A percentile compares a stretch with the other conserved stretches of the same genome.
phyloP scores from a whole-genome alignment of 129 eudicot species.

The Heracleum sosnowskyi region DNA sequence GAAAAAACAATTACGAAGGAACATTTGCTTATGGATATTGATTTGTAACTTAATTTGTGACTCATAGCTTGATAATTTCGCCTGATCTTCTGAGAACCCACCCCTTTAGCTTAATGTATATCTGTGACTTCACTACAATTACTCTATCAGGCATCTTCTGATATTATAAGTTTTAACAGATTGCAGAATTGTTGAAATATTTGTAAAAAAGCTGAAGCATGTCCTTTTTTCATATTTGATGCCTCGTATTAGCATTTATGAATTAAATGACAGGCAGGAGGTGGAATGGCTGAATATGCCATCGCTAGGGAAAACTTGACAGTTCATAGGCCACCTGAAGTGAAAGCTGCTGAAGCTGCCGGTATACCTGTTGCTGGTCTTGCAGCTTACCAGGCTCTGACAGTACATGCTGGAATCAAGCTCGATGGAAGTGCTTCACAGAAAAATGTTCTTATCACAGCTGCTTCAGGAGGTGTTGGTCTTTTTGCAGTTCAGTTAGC shows the following conservation, averaged over 20 bases:
- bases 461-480: constrained; percentile 3
- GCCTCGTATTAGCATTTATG: neutral
- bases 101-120: neutral
- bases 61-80: neutral
- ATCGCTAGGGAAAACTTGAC: neutral
- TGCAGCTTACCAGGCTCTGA: constrained; percentile 3
- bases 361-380: constrained; percentile 3
- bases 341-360: neutral
- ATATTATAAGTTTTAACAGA: neutral
- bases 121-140: neutral
- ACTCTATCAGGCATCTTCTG: neutral
- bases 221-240: neutral
- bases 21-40: neutral
- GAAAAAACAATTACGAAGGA: neutral
- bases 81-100: neutral
- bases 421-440: constrained; percentile 3
- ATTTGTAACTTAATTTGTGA: neutral
- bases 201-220: neutral
- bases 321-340: neutral
- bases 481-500: neutral
- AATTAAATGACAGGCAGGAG: neutral
- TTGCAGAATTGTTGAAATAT: neutral
- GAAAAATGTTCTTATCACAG: neutral
- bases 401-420: constrained; percentile 6
- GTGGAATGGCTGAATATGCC: neutral